Base-by-base conservation (phyloP, 768 basidiomycete species). In the Tremella fuciformis region DNA sequence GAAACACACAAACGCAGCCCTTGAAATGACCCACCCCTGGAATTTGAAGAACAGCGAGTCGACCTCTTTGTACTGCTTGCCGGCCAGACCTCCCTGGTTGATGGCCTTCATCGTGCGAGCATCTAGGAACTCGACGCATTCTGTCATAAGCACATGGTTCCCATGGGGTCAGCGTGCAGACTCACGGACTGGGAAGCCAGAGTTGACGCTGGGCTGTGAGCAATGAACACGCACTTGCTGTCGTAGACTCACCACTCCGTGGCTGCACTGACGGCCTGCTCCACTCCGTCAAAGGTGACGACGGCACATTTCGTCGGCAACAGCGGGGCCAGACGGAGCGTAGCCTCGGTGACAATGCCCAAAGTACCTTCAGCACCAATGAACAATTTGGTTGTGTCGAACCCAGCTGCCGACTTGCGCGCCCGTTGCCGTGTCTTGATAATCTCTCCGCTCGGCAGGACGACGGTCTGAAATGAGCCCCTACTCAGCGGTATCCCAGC, bases 1-100 rank as follows among this genome's bases (percentile, higher is more conserved):
- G 49, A 29, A 8, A 15, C 38, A 50, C 19, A 38, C 24, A 26
- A 18, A 58, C 18, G 41, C 25, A 16, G 39, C 3, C 37, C 1
- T 1, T 6, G 38, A 24, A 34, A 21, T 18, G 39, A 57, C 60
- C 50, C 37, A 69, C 62, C 91, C 91, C 73, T 92, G 89, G 52
- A 96, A 83, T 75, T 94, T 93, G 82, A 97, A 89, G 79, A 96
- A 91, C 9, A 96, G 82, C 0, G 86, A 86, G 69, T 92, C 89
- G 61, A 82, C 78, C 18, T 85, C 84, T 2, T 86, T 86, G 70
- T 86, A 88, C 59, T 46, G 83, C 37, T 64, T 60, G 2, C 83
- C 82, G 46, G 84, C 77, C 55, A 87, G 70, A 22, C 88, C 87
- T 19, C 82, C 84, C 13, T 76, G 69, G 72, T 90, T 87, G 73